Conservation (phyloP, 2,329 filamentous ascomycete genomes). For the Anisogramma anomala region DNA sequence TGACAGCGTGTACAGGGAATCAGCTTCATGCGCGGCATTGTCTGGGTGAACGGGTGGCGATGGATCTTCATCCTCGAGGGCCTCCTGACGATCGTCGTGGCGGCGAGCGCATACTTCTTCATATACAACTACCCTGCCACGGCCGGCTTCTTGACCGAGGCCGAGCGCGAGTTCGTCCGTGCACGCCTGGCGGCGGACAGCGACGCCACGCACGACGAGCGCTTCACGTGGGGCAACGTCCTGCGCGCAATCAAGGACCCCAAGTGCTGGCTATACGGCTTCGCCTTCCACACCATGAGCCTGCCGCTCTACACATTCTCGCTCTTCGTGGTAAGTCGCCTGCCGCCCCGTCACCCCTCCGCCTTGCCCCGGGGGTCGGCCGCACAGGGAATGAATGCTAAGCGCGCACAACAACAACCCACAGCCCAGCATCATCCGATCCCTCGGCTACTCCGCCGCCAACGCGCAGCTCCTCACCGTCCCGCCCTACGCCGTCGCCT, state of each 20-base stretch:
- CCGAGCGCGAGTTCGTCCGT: slow-evolving; percentile 46
- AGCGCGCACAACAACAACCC: background rate
- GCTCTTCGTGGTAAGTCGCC: slow-evolving; percentile 39
- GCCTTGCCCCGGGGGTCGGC: too few species aligned
- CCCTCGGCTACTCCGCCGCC: slow-evolving; percentile 42
- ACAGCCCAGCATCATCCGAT: slow-evolving; percentile 40
- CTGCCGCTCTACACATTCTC: slow-evolving; percentile 47
- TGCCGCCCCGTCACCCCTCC: too few species aligned
- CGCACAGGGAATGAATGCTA: too few species aligned
- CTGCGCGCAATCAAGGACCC: slow-evolving; percentile 51
- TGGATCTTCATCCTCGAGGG: slow-evolving; percentile 54
- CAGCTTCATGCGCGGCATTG: slow-evolving; percentile 39
- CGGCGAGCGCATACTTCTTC: slow-evolving; percentile 42
- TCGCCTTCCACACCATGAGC: slow-evolving; percentile 62
- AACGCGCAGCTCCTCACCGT: slow-evolving; percentile 48
- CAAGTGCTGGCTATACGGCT: slow-evolving; percentile 61
- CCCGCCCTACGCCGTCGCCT: slow-evolving; percentile 53
- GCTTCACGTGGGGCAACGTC: slow-evolving; percentile 58
- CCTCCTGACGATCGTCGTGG: slow-evolving; percentile 41
- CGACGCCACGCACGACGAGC: slow-evolving; percentile 57
- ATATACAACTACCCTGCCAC: slow-evolving; percentile 56
- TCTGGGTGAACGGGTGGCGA: slow-evolving; percentile 41
- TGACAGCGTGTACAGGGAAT: slow-evolving; percentile 30
- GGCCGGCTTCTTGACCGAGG: slow-evolving; percentile 43
- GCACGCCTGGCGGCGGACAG: slow-evolving; percentile 54